Evolutionary conservation across 1,139 yeast genomes (phyloP).

Genomic region (Diutina scorzettiae): DNA sequence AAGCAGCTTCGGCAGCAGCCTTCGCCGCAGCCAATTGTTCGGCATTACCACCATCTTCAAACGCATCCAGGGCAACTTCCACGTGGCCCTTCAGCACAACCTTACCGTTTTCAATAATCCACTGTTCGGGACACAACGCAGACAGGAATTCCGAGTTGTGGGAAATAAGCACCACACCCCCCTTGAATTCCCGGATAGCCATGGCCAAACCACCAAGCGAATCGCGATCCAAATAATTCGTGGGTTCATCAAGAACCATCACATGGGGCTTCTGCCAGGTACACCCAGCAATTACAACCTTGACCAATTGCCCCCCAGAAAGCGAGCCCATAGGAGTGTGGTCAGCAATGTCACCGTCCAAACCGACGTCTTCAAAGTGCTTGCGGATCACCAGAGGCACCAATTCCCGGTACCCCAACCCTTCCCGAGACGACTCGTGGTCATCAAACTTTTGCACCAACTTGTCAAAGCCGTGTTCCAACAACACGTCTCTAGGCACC

Average conservation of each 20-base stretch:
- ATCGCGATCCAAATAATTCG: conserved; percentile 95
- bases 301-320: conserved; percentile 96
- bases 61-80: conserved; percentile 63
- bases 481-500: conserved; percentile 74
- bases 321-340: conserved; percentile 95
- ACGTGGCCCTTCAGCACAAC: conserved; percentile 75
- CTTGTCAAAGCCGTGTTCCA: conserved; percentile 78
- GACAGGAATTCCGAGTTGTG: conserved; percentile 96
- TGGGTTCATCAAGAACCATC: conserved; percentile 94
- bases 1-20: conserved; percentile 24
- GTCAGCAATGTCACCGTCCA: conserved; percentile 96
- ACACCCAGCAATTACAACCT: conserved; percentile 98
- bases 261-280: conserved; percentile 99
- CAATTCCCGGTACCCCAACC: conserved; percentile 91
- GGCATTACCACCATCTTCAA: conserved; percentile 44
- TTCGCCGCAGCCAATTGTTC: conserved; percentile 25
- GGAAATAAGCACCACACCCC: conserved; percentile 98
- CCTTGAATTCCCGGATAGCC: conserved; percentile 95
- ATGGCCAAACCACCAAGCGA: conserved; percentile 94
- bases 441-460: conserved; percentile 91
- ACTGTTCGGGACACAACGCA: conserved; percentile 95
- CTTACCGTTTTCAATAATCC: conserved; percentile 91
- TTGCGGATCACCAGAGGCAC: conserved; percentile 86
- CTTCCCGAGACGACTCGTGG: conserved; percentile 97
- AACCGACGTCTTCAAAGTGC: conserved; percentile 94